Base-by-base conservation (phyloP, 768 basidiomycete species). In the Calocybe indica region DNA sequence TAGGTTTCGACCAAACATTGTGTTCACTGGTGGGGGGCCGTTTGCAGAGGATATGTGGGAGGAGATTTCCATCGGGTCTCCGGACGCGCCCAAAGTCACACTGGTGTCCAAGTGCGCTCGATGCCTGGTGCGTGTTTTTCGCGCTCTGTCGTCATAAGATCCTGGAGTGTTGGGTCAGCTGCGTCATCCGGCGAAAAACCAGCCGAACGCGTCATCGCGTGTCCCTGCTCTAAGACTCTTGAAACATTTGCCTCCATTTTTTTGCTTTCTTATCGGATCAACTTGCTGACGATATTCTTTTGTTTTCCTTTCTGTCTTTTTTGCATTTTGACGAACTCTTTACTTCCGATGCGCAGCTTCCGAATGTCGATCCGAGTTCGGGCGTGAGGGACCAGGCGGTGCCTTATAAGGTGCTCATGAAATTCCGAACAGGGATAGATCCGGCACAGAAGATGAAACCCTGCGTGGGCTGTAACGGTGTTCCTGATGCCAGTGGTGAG, bases 1-100 rank as follows among this genome's bases (percentile, higher is more conserved):
- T 38, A 88, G 87, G 56, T 91, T 88, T 67, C 68, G 88, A 43
- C 87, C 88, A 0, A 91, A 90, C 57, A 80, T 91, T 43, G 75
- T 89, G 6, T 60, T 89, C 54, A 67, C 66, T 46, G 88, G 88
- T 12, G 83, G 76, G 1, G 74, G 73, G 3, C 77, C 87, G 5
- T 91, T 87, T 59, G 74, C 78, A 7, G 88, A 91, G 60, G 88
- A 91, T 54, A 61, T 69, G 34, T 80, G 85, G 76, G 75, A 79
- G 49, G 79, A 81, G 59, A 74, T 89, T 35, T 54, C 62, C 4
- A 72, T 87, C 55, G 74, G 75, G 30, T 65, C 73, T 42, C 57
- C 62, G 42, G 56, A 57, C 7, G 62, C 67, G n/a, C 68, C 73
- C 29, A 48, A 59, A 8, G 70, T 88, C 48, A 70, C 70, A 12